Evolutionary conservation across 106 monocot genomes (phyloP), one percentile per base, ranked within the genome.

Genomic region (Allium sativum): DNA sequence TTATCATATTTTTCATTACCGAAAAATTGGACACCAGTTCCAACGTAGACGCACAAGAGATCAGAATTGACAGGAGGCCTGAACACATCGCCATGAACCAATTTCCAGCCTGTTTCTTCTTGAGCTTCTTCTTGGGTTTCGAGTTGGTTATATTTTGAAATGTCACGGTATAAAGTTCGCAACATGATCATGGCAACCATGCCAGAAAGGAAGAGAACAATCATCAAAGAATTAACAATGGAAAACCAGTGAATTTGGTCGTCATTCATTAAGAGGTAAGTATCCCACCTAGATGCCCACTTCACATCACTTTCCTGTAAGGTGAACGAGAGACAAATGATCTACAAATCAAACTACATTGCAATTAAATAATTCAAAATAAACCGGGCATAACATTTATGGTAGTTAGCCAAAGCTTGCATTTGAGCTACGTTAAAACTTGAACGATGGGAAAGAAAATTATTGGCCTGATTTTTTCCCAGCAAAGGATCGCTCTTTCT

Each of bases 111-210:
- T 10, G 90, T 95, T 56, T 95, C 95, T 66, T 95, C 95, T 72
- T 90, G 93, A 15, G 90, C 86, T 67, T 95, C 90, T 73, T 95
- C 90, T 71, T 95, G 90, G 59, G 89, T 86, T 71, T 90, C 94
- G 18, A 95, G 81, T 63, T 95, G 90, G 64, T 95, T 95, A 75
- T 95, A 95, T 67, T 90, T 84, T 40, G 95, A 90, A 42, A 95
- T 95, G 55, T 95, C 95, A 18, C 90, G 68, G 70, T 87, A 96
- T 12, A 96, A 69, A 19, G 90, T 90, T 14, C 90, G 74, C 10
- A 96, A 75, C 95, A 96, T 96, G 56, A 96, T 96, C 95, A 96
- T 95, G 55, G 90, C 95, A 8, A 95, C 90, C 95, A 95, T 95
- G n/a, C 90, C 90, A 7, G 95, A 90, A 10, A 96, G 87, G 78